Evolutionary conservation across 2,329 filamentous ascomycete species (phyloP).

Genomic region (Beauveria pseudobassiana): DNA sequence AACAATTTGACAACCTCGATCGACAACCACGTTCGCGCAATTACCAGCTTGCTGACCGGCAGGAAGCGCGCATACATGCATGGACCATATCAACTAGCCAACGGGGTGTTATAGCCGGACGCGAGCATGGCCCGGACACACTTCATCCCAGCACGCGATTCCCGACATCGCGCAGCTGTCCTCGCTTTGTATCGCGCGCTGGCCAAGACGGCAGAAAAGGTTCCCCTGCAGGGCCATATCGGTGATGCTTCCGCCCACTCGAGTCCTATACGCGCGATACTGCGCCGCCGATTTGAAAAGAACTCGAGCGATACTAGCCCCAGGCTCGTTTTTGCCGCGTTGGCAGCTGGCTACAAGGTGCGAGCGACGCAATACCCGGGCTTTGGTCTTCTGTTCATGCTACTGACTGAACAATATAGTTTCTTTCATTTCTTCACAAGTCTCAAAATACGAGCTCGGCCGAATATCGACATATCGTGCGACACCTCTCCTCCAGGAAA

Average conservation of each 20-base stretch:
- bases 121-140: conserved; percentile 21
- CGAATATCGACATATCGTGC: conserved; percentile 34
- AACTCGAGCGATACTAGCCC: conserved; percentile 52
- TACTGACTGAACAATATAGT: conserved; percentile 20
- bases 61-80: not conserved
- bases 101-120: not conserved
- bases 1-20: not conserved
- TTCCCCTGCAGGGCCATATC: conserved; percentile 43
- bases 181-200: conserved; percentile 68
- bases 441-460: conserved; percentile 29
- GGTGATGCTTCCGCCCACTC: conserved; percentile 18
- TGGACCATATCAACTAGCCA: not conserved
- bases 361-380: conserved; percentile 3
- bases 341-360: conserved; percentile 63
- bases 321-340: conserved; percentile 52
- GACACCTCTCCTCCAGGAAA: conserved; percentile 28
- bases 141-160: conserved; percentile 41
- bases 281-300: conserved; percentile 55
- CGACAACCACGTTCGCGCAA: not conserved
- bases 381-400: not conserved
- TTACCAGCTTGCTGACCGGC: not conserved
- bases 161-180: conserved; percentile 48
- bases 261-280: conserved; percentile 46
- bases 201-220: conserved; percentile 46
- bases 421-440: conserved; percentile 33